Evolutionary conservation across 83 land plant species (phyloP), one percentile per base, ranked within the genome.

Genomic region (Thuja plicata): DNA sequence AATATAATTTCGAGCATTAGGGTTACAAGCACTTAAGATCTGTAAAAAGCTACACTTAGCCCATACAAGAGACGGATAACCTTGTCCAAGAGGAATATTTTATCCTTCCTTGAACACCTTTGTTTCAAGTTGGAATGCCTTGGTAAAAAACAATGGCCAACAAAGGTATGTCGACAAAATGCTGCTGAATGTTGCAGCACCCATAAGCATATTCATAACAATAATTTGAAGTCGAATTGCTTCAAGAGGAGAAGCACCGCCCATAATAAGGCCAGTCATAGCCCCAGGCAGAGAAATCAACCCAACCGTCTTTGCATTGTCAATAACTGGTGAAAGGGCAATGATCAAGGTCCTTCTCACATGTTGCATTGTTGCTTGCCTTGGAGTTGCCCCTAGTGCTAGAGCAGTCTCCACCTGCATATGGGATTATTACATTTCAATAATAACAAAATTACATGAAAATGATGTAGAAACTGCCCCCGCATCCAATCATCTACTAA

Each of bases 231-330:
- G 88, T 66, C 92, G 97, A 80, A 96, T 93, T 37, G 98, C 98
- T 76, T 96, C 97, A 12, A 94, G 54, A 0, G 98, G 97, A 13
- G 98, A 96, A 34, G 98, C 96, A 7, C 98, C 98, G 1, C 98
- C 98, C 98, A 96, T 94, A 41, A 96, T 96, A 4, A 96, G 92
- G 2, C 98, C 97, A 8, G 98, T 96, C 98, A 96, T 96, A 2
- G 98, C 98, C 0, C 96, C 97, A 1, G 98, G 98, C 57, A 96
- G 93, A 24, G 97, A 93, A 27, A 96, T 95, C 32, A 96, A 93
- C 0, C 98, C 98, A 48, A 96, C 96, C 0, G 98, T 96, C 87
- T 96, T 96, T 16, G 97, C 95, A 87, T 93, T 96, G 89, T 96
- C 98, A 17, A 96, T n/a, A 13, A 93, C 95, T 8, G 97, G 97